These are phyloP conservation scores for Stachybotrys chlorohalonatus DNA, from an alignment of 2,329 filamentous ascomycete species.

Conservation along the genomic window DNA sequence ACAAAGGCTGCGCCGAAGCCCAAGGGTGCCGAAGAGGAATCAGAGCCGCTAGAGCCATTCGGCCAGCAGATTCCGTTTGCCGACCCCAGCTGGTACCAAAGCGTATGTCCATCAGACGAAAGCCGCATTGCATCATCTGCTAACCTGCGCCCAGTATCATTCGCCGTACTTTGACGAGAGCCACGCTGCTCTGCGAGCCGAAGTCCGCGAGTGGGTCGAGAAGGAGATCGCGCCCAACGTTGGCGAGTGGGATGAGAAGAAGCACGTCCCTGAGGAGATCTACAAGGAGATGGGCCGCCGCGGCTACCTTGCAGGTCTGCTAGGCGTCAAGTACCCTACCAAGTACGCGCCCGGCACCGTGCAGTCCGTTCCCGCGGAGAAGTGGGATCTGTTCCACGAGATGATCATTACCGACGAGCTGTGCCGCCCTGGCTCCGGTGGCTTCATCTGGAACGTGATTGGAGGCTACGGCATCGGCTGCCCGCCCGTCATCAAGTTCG, in stretches of 20 bases:
- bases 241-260: constrained; percentile 94
- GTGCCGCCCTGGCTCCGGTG: constrained; percentile 78
- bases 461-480: constrained; percentile 95
- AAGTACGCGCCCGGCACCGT: constrained; percentile 63
- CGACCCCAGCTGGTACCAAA: constrained; percentile 92
- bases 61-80: constrained; percentile 84
- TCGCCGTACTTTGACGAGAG: constrained; percentile 95
- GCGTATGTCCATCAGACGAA: constrained; percentile 46
- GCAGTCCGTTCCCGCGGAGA: constrained; percentile 70
- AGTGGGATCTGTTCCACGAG: constrained; percentile 99
- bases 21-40: constrained; percentile 30
- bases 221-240: constrained; percentile 83
- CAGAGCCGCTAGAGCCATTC: constrained; percentile 73
- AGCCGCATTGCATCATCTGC: neutral
- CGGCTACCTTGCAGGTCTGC: constrained; percentile 85
- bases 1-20: constrained; percentile 26
- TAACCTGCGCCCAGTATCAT: constrained; percentile 56
- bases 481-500: constrained; percentile 87
- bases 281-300: constrained; percentile 94
- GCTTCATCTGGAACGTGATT: constrained; percentile 93
- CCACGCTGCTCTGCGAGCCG: constrained; percentile 81
- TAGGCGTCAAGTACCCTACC: constrained; percentile 74
- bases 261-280: constrained; percentile 76
- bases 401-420: constrained; percentile 92
- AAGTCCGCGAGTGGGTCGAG: constrained; percentile 89